Percentiles rank a stretch among this genome's conserved stretches.
Evolutionary conservation across 2,329 filamentous ascomycete genomes (phyloP).

Genomic region (Plenodomus tracheiphilus): DNA sequence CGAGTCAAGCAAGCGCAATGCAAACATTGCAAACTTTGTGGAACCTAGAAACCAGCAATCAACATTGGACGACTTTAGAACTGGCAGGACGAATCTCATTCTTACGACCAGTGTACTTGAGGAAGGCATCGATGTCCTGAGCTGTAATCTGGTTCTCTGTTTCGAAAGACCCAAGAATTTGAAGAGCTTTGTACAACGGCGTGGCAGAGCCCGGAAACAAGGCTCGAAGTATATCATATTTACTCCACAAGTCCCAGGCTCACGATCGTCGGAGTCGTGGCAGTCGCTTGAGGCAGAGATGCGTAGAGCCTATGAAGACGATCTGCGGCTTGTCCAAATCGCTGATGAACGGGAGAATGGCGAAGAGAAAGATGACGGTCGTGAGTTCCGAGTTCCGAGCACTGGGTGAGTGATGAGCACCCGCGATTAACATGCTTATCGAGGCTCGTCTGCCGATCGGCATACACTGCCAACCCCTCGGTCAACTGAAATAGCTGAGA

Average conservation of each 20-base stretch:
- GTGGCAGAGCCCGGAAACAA: conserved; percentile 63
- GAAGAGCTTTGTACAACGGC: conserved; percentile 67
- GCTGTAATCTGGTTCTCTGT: conserved; percentile 67
- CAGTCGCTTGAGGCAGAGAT: conserved; percentile 70
- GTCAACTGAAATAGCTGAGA: too few relatives aligned
- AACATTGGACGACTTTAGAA: conserved; percentile 58
- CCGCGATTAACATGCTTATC: not conserved
- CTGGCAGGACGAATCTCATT: conserved; percentile 59
- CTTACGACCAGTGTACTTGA: conserved; percentile 62
- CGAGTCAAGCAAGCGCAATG: conserved; percentile 46
- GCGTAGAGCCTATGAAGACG: conserved; percentile 69
- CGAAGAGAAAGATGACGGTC: conserved; percentile 50
- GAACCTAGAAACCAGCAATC: conserved; percentile 53
- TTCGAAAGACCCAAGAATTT: conserved; percentile 65
- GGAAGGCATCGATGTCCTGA: conserved; percentile 65
- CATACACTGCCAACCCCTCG: too few relatives aligned
- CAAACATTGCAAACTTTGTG: conserved; percentile 54
- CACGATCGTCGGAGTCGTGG: conserved; percentile 58
- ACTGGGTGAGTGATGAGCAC: conserved; percentile 30
- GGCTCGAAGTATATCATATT: conserved; percentile 61
- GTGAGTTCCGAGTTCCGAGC: conserved; percentile 22
- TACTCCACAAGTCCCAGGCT: conserved; percentile 40
- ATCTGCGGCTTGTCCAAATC: conserved; percentile 56
- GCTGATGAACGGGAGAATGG: conserved; percentile 51
- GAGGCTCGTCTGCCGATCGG: too few relatives aligned